A percentile compares a stretch with the other conserved stretches of the same genome.
Evolutionary conservation across 768 basidiomycete genomes (phyloP).

Genomic region (Asterophora lycoperdoides): DNA sequence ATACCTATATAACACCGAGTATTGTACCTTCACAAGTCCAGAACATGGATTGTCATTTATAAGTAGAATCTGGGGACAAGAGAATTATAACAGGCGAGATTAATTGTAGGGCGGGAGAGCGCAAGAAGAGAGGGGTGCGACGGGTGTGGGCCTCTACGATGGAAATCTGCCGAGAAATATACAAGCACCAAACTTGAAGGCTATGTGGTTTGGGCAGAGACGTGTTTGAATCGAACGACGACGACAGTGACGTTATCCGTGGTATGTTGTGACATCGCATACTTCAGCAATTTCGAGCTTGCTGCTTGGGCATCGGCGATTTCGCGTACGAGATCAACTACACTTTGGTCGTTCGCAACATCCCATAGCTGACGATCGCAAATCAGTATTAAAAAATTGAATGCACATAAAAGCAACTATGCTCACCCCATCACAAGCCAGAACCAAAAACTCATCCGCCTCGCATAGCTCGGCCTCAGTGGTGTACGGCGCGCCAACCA

Average conservation of each 20-base stretch:
- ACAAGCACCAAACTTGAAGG: background rate
- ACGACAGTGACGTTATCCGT: slow-evolving; percentile 94
- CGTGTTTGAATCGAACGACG: slow-evolving; percentile 75
- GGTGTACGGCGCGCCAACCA: slow-evolving; percentile 96
- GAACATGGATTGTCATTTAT: background rate
- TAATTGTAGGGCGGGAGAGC: background rate
- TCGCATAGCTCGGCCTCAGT: slow-evolving; percentile 93
- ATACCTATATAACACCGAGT: slow-evolving; percentile 1
- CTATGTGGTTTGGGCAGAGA: slow-evolving; percentile 19
- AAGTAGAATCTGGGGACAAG: background rate
- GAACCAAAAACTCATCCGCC: slow-evolving; percentile 90
- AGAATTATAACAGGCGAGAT: slow-evolving; percentile 1
- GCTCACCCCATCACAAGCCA: slow-evolving; percentile 97
- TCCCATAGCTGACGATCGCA: slow-evolving; percentile 79
- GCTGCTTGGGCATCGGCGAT: slow-evolving; percentile 79
- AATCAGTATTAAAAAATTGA: slow-evolving; percentile 9
- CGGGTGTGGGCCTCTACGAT: background rate
- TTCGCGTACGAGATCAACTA: slow-evolving; percentile 78
- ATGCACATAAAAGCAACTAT: background rate
- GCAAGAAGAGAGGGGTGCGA: background rate
- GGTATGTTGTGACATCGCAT: slow-evolving; percentile 85
- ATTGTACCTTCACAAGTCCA: background rate
- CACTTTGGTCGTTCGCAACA: slow-evolving; percentile 85
- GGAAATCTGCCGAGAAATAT: background rate
- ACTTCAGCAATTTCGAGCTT: slow-evolving; percentile 66